These are phyloP conservation scores for Globisporangium emineosum DNA, from an alignment of 352 stramenopile genomes.

Conservation along the genomic window DNA sequence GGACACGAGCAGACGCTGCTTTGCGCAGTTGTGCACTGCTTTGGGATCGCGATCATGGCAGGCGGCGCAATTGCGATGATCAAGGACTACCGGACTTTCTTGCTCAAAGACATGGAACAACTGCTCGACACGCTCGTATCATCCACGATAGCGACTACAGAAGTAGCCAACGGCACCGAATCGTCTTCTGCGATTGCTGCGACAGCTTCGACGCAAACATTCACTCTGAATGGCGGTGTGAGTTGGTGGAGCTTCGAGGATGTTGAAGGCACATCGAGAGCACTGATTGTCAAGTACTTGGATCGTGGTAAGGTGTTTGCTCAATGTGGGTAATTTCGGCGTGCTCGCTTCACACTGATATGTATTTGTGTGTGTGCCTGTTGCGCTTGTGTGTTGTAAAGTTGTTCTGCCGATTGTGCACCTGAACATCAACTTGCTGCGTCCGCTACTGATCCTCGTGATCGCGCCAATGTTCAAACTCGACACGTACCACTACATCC, in stretches of 20 bases:
- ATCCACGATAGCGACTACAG: background rate
- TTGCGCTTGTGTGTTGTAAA: conserved; percentile 4
- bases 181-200: background rate
- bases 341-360: background rate
- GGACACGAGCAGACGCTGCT: conserved; percentile 59
- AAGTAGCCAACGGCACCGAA: background rate
- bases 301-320: conserved; percentile 29
- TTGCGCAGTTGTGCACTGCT: conserved; percentile 69
- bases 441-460: conserved; percentile 58
- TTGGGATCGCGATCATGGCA: conserved; percentile 44
- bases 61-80: conserved; percentile 41
- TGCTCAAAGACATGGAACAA: conserved; percentile 50
- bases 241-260: conserved; percentile 65
- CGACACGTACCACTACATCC: conserved; percentile 67
- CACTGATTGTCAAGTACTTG: conserved; percentile 47
- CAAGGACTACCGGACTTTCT: conserved; percentile 39
- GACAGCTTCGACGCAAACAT: conserved; percentile 8
- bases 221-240: conserved; percentile 30
- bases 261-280: conserved; percentile 41
- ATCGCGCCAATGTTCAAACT: conserved; percentile 72
- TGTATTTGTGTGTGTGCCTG: background rate
- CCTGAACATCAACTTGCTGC: conserved; percentile 67
- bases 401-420: conserved; percentile 66
- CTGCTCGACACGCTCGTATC: conserved; percentile 31
- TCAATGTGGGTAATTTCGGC: background rate